Evolutionary conservation across 2,329 filamentous ascomycete genomes (phyloP), one percentile per base, ranked within the genome.

Genomic region (Nigrograna mackinnonii): DNA sequence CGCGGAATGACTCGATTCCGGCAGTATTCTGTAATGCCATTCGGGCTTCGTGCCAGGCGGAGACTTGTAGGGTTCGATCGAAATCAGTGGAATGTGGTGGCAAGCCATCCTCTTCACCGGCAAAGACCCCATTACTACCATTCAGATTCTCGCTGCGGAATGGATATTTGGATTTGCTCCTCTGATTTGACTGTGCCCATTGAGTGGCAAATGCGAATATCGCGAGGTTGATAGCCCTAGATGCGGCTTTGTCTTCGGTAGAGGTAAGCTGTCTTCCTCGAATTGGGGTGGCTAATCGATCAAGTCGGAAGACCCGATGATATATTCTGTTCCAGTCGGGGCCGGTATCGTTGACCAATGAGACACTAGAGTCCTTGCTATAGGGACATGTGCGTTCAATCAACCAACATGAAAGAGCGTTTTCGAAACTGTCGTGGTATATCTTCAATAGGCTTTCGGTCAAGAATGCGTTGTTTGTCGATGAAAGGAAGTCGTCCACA

Each of bases 141-240:
- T 49, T 42, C 3, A 44, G 21, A 4, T 35, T 43, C n/a, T 42
- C 44, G 17, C 47, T 51, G 21, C 54, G 44, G 48, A 59, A 64
- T 5, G 64, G 60, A 43, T 66, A 67, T 22, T 54, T 60, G 6
- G 54, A 47, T 34, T 46, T 57, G 40, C 55, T 58, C 43, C 55
- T 52, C 32, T 55, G 43, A 19, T 56, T 58, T 4, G 57, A 57
- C 19, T 64, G 63, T 2, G 62, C 59, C 74, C 78, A 79, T 48
- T 80, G 77, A 1, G 76, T 73, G 4, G 77, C 74, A 55, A 79
- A 80, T 0, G 78, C 72, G 65, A 79, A 74, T 35, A 79, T 77
- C 3, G 71, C 69, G 3, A 75, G 56, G 38, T 79, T 71, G 7
- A 80, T 55, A 2, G 77, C 77, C 38, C 66, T 71, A 1, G 69